These are phyloP conservation scores for Neolentinus lepideus DNA, from an alignment of 1,284 basidiomycete species.

Conservation along the genomic window DNA sequence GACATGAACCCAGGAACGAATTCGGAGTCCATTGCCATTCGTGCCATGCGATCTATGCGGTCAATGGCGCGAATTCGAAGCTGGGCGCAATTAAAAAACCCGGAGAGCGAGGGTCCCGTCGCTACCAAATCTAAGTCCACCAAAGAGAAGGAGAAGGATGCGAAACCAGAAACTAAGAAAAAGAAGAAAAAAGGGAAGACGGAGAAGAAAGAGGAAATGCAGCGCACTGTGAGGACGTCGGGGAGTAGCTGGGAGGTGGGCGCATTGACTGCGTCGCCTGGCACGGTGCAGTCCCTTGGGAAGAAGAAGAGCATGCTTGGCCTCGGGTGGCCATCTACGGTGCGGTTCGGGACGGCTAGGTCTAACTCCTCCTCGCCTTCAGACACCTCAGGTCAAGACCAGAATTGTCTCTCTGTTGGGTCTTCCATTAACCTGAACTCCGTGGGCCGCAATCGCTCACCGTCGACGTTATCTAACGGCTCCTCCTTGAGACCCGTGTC, in stretches of 20 bases:
- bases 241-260: constrained; percentile 63
- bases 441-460: constrained; percentile 26
- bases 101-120: not conserved
- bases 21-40: constrained; percentile 62
- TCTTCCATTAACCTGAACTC: constrained; percentile 20
- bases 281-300: constrained; percentile 20
- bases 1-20: constrained; percentile 5
- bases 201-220: constrained; percentile 18
- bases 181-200: constrained; percentile 24
- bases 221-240: constrained; percentile 32
- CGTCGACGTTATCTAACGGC: constrained; percentile 40
- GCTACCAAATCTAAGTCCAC: constrained; percentile 12
- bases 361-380: constrained; percentile 28
- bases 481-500: constrained; percentile 57
- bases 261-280: constrained; percentile 34
- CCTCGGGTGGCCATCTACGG: constrained; percentile 34
- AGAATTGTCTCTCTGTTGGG: constrained; percentile 38
- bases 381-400: constrained; percentile 8
- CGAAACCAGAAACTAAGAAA: constrained; percentile 22
- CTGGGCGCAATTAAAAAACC: constrained; percentile 53
- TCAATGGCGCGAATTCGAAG: constrained; percentile 65
- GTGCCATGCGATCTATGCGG: constrained; percentile 68
- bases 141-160: constrained; percentile 22
- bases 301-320: constrained; percentile 56
- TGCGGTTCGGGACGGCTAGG: constrained; percentile 27